Percentiles rank a stretch among this genome's conserved stretches.
These are phyloP conservation scores for Lolium perenne DNA, from an alignment of 176 grass and related monocot species.

Conservation along the genomic window DNA sequence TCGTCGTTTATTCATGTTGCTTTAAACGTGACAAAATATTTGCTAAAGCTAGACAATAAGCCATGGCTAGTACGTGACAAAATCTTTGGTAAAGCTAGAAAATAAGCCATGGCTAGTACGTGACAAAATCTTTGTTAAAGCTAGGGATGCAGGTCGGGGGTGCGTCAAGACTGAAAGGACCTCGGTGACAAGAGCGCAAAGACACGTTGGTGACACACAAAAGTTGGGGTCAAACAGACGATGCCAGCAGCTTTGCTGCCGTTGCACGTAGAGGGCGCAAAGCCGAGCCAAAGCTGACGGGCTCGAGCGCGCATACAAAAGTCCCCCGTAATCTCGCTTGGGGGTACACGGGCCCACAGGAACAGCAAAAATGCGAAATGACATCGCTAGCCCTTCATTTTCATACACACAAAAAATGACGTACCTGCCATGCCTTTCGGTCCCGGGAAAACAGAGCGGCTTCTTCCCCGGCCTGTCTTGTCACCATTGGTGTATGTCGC, in stretches of 20 bases:
- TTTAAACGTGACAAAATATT: no score
- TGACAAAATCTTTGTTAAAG: not conserved
- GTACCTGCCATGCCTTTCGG: no score
- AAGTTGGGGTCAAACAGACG: conserved; percentile 18
- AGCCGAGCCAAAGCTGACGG: no score
- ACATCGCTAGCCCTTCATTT: not conserved
- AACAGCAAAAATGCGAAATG: not conserved
- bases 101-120: not conserved
- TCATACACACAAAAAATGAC: not conserved
- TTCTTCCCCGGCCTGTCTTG: conserved; percentile 31
- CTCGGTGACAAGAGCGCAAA: not conserved
- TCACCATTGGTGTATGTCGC: conserved; percentile 1
- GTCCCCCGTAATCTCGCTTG: no score
- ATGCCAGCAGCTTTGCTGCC: not conserved
- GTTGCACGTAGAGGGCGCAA: not conserved
- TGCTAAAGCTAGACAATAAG: no score
- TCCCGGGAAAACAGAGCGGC: conserved; percentile 44
- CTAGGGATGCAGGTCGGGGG: no score
- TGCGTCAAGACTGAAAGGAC: no score
- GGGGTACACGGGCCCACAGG: no score
- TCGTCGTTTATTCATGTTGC: no score
- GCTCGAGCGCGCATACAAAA: no score
- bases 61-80: no score
- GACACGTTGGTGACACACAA: not conserved
- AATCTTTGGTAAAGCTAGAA: no score